Percentiles rank a stretch among this genome's conserved stretches.
These are phyloP conservation scores for Coemansia reversa DNA, from an alignment of 192 early-diverging fungal genomes.

Conservation along the genomic window DNA sequence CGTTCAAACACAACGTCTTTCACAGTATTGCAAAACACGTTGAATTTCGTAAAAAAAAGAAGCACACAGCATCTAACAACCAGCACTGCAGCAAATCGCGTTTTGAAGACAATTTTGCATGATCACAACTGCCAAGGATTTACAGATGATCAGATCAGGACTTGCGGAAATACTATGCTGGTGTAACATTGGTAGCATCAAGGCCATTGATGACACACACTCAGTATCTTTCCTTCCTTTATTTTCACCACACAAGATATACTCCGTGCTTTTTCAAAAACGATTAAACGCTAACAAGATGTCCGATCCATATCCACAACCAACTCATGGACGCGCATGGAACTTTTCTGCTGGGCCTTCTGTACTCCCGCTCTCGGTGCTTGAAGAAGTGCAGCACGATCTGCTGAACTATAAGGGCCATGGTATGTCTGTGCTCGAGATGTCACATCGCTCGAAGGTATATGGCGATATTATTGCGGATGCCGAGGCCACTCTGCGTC, in stretches of 20 bases:
- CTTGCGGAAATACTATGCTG: too few species aligned
- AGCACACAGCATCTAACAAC: too few species aligned
- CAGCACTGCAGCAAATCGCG: too few species aligned
- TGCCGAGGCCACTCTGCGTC: slow-evolving; percentile 72
- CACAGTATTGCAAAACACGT: too few species aligned
- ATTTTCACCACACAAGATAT: too few species aligned
- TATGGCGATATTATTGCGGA: slow-evolving; percentile 75
- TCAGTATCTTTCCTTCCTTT: background rate
- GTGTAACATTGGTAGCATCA: too few species aligned
- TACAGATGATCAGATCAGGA: too few species aligned
- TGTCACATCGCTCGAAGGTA: slow-evolving; percentile 87
- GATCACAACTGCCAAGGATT: too few species aligned
- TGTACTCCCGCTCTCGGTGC: slow-evolving; percentile 78
- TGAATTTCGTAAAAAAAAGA: too few species aligned
- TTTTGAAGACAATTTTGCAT: too few species aligned
- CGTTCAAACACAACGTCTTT: too few species aligned
- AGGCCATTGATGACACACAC: slow-evolving; percentile 1
- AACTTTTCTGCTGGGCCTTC: slow-evolving; percentile 94
- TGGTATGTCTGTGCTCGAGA: slow-evolving; percentile 91
- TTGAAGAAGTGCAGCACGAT: slow-evolving; percentile 80
- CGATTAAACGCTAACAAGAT: background rate
- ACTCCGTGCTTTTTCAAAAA: too few species aligned
- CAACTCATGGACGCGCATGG: slow-evolving; percentile 53
- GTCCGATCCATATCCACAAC: slow-evolving; percentile 19
- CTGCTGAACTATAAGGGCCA: slow-evolving; percentile 78